phyloP scores from a whole-genome alignment of 345 rosid genomes.

The Fremontodendron californicum region DNA sequence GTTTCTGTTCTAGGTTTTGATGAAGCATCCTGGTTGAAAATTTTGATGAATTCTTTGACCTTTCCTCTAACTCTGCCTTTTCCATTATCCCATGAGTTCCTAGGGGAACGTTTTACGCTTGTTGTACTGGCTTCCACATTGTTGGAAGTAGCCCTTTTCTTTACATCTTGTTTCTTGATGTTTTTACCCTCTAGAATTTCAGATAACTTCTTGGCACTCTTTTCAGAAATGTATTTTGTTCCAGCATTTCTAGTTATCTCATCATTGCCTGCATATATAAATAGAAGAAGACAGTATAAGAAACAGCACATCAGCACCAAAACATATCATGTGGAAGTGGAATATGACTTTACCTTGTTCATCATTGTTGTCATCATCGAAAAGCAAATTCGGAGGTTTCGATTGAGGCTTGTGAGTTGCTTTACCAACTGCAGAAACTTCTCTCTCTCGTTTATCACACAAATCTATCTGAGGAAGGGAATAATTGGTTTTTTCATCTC shows the following conservation, averaged over 20 bases:
- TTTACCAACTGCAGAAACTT: slow-evolving; percentile 14
- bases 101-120: slow-evolving; percentile 28
- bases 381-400: slow-evolving; percentile 34
- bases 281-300: background rate
- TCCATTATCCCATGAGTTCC: slow-evolving; percentile 24
- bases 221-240: slow-evolving; percentile 35
- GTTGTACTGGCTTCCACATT: slow-evolving; percentile 28
- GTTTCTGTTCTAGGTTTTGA: slow-evolving; percentile 25
- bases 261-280: slow-evolving; percentile 36
- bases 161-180: slow-evolving; percentile 36
- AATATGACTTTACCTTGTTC: slow-evolving; percentile 32
- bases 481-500: slow-evolving; percentile 19
- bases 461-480: slow-evolving; percentile 19
- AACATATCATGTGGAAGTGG: slow-evolving; percentile 6
- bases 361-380: slow-evolving; percentile 17
- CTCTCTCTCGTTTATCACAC: slow-evolving; percentile 19
- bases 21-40: slow-evolving; percentile 61
- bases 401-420: slow-evolving; percentile 25
- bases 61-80: slow-evolving; percentile 50
- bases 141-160: slow-evolving; percentile 19
- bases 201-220: slow-evolving; percentile 24
- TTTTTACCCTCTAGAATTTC: slow-evolving; percentile 34
- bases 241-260: slow-evolving; percentile 21
- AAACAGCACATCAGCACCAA: slow-evolving; percentile 7
- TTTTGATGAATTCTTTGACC: slow-evolving; percentile 74